A percentile compares a stretch with the other conserved stretches of the same genome.
Evolutionary conservation across 257 asterid species (phyloP).

Genomic region (Primulina huaijiensis): DNA sequence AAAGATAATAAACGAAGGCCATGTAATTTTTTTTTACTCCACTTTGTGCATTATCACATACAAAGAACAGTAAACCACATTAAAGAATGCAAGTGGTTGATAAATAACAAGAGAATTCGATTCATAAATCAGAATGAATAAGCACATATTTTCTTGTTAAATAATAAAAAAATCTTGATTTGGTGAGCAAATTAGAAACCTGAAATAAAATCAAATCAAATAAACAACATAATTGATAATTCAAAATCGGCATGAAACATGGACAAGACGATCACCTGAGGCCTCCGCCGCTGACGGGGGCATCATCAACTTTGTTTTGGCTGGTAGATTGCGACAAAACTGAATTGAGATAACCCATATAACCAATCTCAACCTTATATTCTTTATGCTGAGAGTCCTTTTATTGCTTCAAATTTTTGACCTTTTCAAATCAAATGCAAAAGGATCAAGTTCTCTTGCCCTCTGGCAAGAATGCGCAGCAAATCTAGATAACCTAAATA

Average conservation of each 20-base stretch:
- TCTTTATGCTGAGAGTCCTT: slow-evolving; percentile 12
- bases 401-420: slow-evolving; percentile 20
- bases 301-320: slow-evolving; percentile 64
- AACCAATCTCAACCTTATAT: slow-evolving; percentile 26
- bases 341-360: slow-evolving; percentile 87
- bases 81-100: not conserved
- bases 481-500: slow-evolving; percentile 20
- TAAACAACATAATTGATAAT: not conserved
- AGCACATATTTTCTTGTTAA: not conserved
- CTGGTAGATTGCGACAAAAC: slow-evolving; percentile 66
- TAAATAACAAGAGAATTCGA: not conserved
- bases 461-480: slow-evolving; percentile 2
- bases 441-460: slow-evolving; percentile 20
- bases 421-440: slow-evolving; percentile 20
- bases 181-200: not conserved
- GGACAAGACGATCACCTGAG: slow-evolving; percentile 53
- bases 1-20: slow-evolving; percentile 6
- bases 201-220: not conserved
- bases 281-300: slow-evolving; percentile 96
- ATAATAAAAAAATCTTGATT: not conserved
- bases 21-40: not conserved
- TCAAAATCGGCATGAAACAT: not conserved
- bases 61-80: not conserved
- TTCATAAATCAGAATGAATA: not conserved
- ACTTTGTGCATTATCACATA: not conserved